These are phyloP conservation scores for Paecilomyces formosus DNA, from an alignment of 2,329 filamentous ascomycete genomes.

Conservation along the genomic window DNA sequence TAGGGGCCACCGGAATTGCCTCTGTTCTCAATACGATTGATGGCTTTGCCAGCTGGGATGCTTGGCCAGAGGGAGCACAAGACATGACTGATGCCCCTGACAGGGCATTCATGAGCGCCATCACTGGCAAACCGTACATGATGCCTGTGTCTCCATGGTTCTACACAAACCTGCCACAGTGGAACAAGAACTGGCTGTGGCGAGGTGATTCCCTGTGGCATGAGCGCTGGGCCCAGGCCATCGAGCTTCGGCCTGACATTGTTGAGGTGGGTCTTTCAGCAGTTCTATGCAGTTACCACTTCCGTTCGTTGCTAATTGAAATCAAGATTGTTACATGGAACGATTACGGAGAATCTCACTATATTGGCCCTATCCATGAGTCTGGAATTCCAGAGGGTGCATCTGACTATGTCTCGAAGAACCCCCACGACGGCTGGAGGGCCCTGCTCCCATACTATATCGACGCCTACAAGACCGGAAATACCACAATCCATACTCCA, in stretches of 20 bases:
- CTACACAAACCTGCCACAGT: conserved; percentile 50
- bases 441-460: conserved; percentile 27
- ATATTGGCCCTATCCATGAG: conserved; percentile 45
- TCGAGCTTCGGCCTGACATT: conserved; percentile 44
- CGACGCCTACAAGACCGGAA: conserved; percentile 25
- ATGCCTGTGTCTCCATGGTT: conserved; percentile 53
- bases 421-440: conserved; percentile 26
- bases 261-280: conserved; percentile 30
- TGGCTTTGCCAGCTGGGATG: conserved; percentile 36
- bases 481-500: conserved; percentile 20
- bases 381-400: conserved; percentile 43
- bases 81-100: conserved; percentile 33
- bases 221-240: conserved; percentile 50
- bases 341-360: conserved; percentile 55
- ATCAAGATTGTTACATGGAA: conserved; percentile 52
- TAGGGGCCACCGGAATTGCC: conserved; percentile 20
- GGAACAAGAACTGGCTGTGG: conserved; percentile 57
- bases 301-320: neutral
- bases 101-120: conserved; percentile 29
- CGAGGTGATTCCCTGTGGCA: conserved; percentile 54
- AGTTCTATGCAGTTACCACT: neutral
- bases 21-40: conserved; percentile 24
- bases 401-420: conserved; percentile 19
- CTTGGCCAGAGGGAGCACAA: conserved; percentile 32
- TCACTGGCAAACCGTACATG: conserved; percentile 38